Conservation (phyloP, 208 protist genomes). For the Trichomonas tenax region DNA sequence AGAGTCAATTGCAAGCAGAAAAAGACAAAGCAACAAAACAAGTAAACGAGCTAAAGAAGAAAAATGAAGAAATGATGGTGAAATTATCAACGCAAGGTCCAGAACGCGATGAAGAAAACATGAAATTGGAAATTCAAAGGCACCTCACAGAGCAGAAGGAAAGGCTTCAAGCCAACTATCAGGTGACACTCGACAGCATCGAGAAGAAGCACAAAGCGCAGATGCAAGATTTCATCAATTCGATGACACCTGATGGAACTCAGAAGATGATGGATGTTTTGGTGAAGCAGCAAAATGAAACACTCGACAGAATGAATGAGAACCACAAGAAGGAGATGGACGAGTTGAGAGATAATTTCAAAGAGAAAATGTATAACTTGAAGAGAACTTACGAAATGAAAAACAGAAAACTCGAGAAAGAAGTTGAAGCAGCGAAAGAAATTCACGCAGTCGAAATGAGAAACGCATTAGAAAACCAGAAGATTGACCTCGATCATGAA, state of each 20-base stretch:
- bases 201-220: neutral
- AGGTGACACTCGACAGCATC: neutral
- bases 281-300: neutral
- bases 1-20: neutral
- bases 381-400: neutral
- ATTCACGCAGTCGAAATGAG: neutral
- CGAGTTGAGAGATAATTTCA: neutral
- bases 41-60: neutral
- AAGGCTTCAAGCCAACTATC: neutral
- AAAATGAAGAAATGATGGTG: neutral
- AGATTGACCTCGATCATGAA: neutral
- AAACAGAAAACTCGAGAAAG: neutral
- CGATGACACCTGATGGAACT: neutral
- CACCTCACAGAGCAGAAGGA: neutral
- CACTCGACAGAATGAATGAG: neutral
- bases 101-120: neutral
- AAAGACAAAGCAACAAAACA: neutral
- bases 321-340: neutral
- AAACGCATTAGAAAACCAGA: neutral
- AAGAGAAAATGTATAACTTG: neutral
- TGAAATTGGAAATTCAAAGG: neutral
- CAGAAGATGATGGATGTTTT: neutral
- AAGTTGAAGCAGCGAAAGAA: neutral
- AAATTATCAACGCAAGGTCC: neutral
- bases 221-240: neutral